phyloP scores from a whole-genome alignment of 2,329 filamentous ascomycete genomes.

The Talaromyces sp. region DNA sequence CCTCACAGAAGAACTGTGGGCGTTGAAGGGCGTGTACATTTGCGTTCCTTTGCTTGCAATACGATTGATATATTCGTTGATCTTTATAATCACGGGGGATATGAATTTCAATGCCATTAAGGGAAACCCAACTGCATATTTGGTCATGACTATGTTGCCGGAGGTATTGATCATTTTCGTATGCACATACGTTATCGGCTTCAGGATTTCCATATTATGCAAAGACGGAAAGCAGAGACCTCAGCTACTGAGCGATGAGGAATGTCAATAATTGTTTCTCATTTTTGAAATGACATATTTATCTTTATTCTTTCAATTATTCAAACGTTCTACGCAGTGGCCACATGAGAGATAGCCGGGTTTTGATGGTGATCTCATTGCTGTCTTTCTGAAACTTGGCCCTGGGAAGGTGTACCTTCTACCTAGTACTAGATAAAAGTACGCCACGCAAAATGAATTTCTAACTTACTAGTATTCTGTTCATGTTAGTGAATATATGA shows the following conservation, averaged over 20 bases:
- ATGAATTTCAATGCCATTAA: conserved; percentile 20
- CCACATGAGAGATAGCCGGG: no score
- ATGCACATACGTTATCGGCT: not conserved
- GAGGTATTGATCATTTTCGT: conserved; percentile 11
- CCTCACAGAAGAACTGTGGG: conserved; percentile 7
- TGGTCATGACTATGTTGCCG: conserved; percentile 19
- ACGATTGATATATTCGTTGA: conserved; percentile 13
- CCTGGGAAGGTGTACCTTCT: no score
- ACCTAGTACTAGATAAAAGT: no score
- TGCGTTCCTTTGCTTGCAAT: conserved; percentile 15
- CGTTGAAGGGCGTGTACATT: conserved; percentile 4
- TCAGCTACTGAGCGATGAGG: not conserved
- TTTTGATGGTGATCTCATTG: no score
- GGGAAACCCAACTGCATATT: conserved; percentile 13
- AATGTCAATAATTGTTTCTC: no score
- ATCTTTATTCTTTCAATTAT: no score
- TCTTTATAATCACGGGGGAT: conserved; percentile 15
- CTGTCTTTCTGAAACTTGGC: no score
- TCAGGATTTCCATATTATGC: not conserved
- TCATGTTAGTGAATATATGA: no score
- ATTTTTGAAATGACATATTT: not conserved
- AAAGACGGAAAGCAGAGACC: not conserved
- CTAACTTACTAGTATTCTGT: no score
- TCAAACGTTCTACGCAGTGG: no score
- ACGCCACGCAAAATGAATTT: no score